Percentiles rank a stretch among this genome's conserved stretches.
Conservation (phyloP, 73 alveolate genomes). For the Urostyla sp. region DNA sequence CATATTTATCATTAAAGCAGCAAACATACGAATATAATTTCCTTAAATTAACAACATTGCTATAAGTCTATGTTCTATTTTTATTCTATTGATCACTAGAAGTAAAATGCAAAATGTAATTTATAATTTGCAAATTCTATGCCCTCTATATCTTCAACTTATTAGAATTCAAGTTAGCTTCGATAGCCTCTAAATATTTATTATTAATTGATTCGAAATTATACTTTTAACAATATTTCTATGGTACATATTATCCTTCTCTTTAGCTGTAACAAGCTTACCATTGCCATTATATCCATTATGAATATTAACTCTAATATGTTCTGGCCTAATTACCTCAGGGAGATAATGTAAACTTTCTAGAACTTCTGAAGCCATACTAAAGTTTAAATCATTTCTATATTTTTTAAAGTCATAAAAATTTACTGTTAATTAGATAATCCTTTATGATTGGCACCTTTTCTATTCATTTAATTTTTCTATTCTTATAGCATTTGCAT, state of each 20-base stretch:
- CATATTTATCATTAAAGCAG: conserved; percentile 37
- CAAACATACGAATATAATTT: conserved; percentile 7
- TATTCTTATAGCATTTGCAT: conserved; percentile 1
- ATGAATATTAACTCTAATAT: conserved; percentile 30
- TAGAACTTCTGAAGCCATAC: conserved; percentile 35
- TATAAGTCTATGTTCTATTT: background rate
- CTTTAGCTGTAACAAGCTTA: conserved; percentile 28
- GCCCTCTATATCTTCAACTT: conserved; percentile 35
- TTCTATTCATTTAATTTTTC: background rate
- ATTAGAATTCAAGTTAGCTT: conserved; percentile 46
- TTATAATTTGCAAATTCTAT: conserved; percentile 44
- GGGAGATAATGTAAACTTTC: conserved; percentile 53
- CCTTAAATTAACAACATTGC: conserved; percentile 30
- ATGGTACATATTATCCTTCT: conserved; percentile 44
- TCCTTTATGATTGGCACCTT: conserved; percentile 11
- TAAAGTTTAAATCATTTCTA: background rate
- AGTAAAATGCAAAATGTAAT: conserved; percentile 53
- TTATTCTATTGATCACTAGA: background rate
- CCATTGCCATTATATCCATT: background rate
- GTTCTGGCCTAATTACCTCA: conserved; percentile 61
- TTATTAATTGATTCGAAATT: background rate
- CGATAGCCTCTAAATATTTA: conserved; percentile 49
- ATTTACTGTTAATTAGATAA: too few species aligned
- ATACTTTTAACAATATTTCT: conserved; percentile 45
- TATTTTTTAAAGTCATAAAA: background rate